Evolutionary conservation across 768 basidiomycete species (phyloP).

Genomic region (Pleurotus citrinopileatus): DNA sequence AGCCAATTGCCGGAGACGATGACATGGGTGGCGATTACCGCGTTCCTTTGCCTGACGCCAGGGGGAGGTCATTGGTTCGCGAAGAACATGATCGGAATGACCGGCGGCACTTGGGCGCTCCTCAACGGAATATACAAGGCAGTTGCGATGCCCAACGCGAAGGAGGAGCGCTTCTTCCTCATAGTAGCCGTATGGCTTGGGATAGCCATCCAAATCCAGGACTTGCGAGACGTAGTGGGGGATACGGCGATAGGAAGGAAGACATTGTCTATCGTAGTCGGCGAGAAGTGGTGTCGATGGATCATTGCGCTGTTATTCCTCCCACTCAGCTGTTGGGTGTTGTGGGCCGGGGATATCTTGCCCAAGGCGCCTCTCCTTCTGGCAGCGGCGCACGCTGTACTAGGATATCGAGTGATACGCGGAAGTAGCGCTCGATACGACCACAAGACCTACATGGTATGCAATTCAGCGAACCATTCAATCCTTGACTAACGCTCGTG

Average conservation of each 20-base stretch:
- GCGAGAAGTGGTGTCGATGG: conserved; percentile 9
- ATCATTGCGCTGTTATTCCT: conserved; percentile 11
- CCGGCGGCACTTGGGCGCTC: conserved; percentile 15
- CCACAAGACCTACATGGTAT: conserved; percentile 19
- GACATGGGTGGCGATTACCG: conserved; percentile 14
- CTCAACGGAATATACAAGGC: conserved; percentile 12
- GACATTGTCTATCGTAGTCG: conserved; percentile 15
- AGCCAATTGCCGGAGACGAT: conserved; percentile 8
- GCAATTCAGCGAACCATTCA: background rate
- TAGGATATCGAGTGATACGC: conserved; percentile 14
- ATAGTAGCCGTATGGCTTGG: conserved; percentile 13
- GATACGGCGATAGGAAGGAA: conserved; percentile 14
- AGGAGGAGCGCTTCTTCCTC: background rate
- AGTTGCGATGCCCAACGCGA: conserved; percentile 3
- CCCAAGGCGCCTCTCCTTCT: conserved; percentile 3
- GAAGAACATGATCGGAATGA: conserved; percentile 15
- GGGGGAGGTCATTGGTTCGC: conserved; percentile 17
- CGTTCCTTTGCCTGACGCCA: conserved; percentile 13
- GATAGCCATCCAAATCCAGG: conserved; percentile 12
- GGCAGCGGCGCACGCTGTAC: conserved; percentile 2
- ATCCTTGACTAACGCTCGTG: background rate
- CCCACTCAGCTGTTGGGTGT: conserved; percentile 1
- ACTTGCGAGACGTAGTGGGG: conserved; percentile 15
- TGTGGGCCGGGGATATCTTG: conserved; percentile 11
- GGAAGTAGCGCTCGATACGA: conserved; percentile 11